Percentiles rank a stretch among this genome's conserved stretches.
Evolutionary conservation across 345 rosid genomes (phyloP).

Genomic region (Aegle marmelos): DNA sequence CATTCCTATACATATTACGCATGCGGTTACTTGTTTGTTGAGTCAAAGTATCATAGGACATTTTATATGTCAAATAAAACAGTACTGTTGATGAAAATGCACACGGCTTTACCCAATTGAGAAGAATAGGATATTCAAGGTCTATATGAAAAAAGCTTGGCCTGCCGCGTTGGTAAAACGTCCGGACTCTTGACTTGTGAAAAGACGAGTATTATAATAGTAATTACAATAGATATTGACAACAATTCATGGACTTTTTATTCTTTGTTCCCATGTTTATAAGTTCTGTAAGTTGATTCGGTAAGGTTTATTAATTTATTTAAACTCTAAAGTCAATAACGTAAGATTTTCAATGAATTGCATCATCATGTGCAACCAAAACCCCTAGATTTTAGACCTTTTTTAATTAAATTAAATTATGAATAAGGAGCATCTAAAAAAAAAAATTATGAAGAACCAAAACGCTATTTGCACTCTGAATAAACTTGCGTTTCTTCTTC

Average conservation of each 20-base stretch:
- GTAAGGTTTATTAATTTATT: no score
- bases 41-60: background rate
- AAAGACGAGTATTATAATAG: no score
- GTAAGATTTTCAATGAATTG: no score
- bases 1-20: no score
- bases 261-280: background rate
- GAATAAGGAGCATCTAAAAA: background rate
- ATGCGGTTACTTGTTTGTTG: no score
- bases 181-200: no score
- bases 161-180: background rate
- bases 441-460: no score
- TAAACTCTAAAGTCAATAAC: background rate
- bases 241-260: background rate
- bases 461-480: no score
- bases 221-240: background rate
- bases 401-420: background rate
- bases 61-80: no score
- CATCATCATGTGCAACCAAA: background rate
- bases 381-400: background rate
- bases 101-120: background rate
- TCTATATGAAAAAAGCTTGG: background rate
- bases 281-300: background rate
- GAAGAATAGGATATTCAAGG: background rate
- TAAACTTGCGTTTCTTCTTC: no score
- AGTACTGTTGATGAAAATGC: background rate